These are phyloP conservation scores for Cladosporium sp. DNA, from an alignment of 2,329 filamentous ascomycete species.

Conservation along the genomic window DNA sequence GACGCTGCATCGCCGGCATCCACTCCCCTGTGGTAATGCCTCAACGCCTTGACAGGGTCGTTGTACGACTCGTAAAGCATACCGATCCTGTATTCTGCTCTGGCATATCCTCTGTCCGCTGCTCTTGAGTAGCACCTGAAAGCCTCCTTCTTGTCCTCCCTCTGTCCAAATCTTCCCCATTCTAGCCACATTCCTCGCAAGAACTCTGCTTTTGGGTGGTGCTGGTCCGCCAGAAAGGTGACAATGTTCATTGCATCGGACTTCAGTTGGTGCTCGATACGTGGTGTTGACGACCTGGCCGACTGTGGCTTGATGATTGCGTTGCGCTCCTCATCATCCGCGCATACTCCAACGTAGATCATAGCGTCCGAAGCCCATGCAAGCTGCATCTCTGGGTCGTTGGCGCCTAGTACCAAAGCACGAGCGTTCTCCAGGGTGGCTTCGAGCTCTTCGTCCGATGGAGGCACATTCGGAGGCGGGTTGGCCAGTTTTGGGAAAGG, in stretches of 20 bases:
- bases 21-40: constrained; percentile 82
- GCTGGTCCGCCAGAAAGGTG: constrained; percentile 81
- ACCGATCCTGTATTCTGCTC: constrained; percentile 93
- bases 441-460: constrained; percentile 91
- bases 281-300: constrained; percentile 71
- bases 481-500: constrained; percentile 82
- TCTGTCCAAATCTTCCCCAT: constrained; percentile 91
- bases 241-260: constrained; percentile 90
- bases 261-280: constrained; percentile 81
- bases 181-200: constrained; percentile 96
- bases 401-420: constrained; percentile 79
- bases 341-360: constrained; percentile 78
- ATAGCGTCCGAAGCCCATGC: constrained; percentile 94
- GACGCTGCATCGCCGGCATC: constrained; percentile 82
- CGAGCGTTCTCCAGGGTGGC: constrained; percentile 81
- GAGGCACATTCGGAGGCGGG: constrained; percentile 81
- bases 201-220: constrained; percentile 90
- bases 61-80: constrained; percentile 98
- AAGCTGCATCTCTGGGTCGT: constrained; percentile 93
- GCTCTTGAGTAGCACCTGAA: constrained; percentile 81
- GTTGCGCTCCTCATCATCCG: constrained; percentile 70
- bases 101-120: constrained; percentile 78
- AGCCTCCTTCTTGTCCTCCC: constrained; percentile 90
- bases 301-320: constrained; percentile 39
- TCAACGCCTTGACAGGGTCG: constrained; percentile 83